Evolutionary conservation across 345 rosid species (phyloP).

Genomic region (Citrus medica): DNA sequence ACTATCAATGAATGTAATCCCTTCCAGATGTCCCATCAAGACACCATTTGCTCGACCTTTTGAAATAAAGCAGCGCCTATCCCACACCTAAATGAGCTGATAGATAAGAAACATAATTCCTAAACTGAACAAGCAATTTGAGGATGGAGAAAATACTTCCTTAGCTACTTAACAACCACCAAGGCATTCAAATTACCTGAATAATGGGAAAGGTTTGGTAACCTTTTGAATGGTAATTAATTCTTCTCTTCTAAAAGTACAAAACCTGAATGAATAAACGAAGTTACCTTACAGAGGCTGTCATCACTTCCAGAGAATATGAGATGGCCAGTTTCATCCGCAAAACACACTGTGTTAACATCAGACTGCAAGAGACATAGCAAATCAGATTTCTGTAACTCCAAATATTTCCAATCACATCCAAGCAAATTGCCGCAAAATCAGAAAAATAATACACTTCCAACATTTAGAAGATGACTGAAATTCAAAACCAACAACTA

Average conservation of each 20-base stretch:
- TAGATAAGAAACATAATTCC: background rate
- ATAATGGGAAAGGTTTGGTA: background rate
- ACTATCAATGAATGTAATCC: conserved; percentile 63
- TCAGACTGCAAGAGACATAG: conserved; percentile 42
- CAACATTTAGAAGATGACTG: background rate
- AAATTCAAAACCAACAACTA: background rate
- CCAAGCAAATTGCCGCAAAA: background rate
- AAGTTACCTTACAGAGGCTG: conserved; percentile 52
- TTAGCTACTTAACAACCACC: background rate
- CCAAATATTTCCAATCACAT: conserved; percentile 2
- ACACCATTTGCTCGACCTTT: conserved; percentile 56
- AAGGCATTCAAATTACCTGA: background rate
- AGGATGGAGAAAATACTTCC: background rate
- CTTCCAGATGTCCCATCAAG: conserved; percentile 65
- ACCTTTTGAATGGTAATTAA: background rate
- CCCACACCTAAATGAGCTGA: conserved; percentile 52
- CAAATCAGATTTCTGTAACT: conserved; percentile 5
- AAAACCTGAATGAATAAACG: background rate
- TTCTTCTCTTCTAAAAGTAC: background rate
- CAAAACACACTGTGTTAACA: conserved; percentile 74
- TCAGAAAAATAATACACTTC: background rate
- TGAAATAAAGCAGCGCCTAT: conserved; percentile 52
- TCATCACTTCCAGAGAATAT: conserved; percentile 73
- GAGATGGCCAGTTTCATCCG: conserved; percentile 65
- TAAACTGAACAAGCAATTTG: background rate